Percentiles rank a stretch among this genome's conserved stretches.
Conservation (phyloP, 2,329 filamentous ascomycete species). For the Trichoderma atroviride region DNA sequence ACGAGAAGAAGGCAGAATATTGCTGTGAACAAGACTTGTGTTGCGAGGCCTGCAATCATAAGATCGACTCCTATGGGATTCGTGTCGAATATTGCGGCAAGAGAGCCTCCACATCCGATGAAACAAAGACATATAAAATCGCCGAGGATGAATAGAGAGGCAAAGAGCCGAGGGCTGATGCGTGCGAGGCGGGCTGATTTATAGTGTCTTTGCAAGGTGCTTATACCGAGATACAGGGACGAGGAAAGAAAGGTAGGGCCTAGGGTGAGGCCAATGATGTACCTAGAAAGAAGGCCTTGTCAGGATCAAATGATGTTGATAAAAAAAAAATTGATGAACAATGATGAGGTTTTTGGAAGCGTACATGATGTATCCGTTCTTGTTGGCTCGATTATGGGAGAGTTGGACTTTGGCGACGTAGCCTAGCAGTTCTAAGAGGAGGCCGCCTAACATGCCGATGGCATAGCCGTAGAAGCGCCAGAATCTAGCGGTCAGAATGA, state of each 20-base stretch:
- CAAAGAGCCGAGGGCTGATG: not conserved
- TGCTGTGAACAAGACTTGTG: not conserved
- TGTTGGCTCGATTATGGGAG: slow-evolving; percentile 10
- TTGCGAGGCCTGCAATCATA: slow-evolving; percentile 11
- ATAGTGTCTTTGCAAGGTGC: slow-evolving; percentile 8
- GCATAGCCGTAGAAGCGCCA: slow-evolving; percentile 15
- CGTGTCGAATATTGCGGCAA: not conserved
- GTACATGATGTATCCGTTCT: slow-evolving; percentile 20
- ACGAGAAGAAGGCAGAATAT: not conserved
- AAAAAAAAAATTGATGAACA: not conserved
- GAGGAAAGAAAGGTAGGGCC: slow-evolving; percentile 18
- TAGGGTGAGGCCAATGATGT: slow-evolving; percentile 20
- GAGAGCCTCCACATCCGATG: slow-evolving; percentile 7
- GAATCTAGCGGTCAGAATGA: not conserved
- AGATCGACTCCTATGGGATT: slow-evolving; percentile 6
- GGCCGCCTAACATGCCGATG: slow-evolving; percentile 9
- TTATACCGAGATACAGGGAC: not conserved
- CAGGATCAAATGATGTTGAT: not conserved
- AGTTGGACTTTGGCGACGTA: slow-evolving; percentile 16
- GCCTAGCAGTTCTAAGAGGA: slow-evolving; percentile 3
- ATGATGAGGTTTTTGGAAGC: not conserved
- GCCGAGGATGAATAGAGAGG: not conserved
- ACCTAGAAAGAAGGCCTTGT: not conserved
- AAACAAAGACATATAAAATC: slow-evolving; percentile 12
- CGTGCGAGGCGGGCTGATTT: not conserved